A percentile compares a stretch with the other conserved stretches of the same genome.
Evolutionary conservation across 176 grass and related monocot genomes (phyloP).

Genomic region (bread wheat (Triticum aestivum)): IWGSC_CS_RefSeq_v2.1 NC_057809.1:79603541-79604040

Average conservation of each 20-base stretch:
- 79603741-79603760: not conserved
- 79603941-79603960: not conserved
- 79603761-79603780: not conserved
- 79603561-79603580: not conserved
- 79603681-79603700: not conserved
- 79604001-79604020: not conserved
- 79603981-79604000: not conserved
- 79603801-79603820: not conserved
- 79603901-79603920: not conserved
- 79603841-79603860: not conserved
- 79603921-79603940: not conserved
- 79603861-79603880: not conserved
- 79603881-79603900: not conserved
- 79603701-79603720: not conserved
- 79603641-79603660: constrained; percentile 20
- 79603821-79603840: not conserved
- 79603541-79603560: not conserved
- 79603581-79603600: not conserved
- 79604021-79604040: not conserved
- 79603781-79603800: not conserved
- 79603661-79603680: not conserved
- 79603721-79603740: not conserved
- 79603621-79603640: not conserved
- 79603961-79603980: not conserved
- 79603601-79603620: too few relatives aligned